Base-by-base conservation (phyloP, 768 basidiomycete genomes). In the Rhodotorula sphaerocarpa region DNA sequence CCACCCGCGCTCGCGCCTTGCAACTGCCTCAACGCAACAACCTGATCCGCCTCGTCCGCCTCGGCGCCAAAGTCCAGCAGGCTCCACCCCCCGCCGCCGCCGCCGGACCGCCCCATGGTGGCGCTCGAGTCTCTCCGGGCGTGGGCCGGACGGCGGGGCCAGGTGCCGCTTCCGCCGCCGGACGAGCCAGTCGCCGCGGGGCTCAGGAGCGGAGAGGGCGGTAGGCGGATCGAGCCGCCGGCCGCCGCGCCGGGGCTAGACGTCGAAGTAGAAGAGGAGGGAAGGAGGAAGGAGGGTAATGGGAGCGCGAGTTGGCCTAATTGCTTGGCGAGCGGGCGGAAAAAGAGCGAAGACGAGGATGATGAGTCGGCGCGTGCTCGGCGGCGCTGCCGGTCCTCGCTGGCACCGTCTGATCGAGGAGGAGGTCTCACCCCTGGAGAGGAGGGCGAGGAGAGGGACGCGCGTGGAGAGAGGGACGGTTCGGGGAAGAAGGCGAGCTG, bases 401-500 rank as follows among this genome's bases (percentile, higher is more conserved):
- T n/a, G n/a, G n/a, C n/a, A n/a, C n/a, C n/a, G n/a, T n/a, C 5
- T 55, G 41, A 42, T 48, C 44, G 27, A 36, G 28, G 33, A 21
- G 27, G 47, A 27, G 30, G 3, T 20, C n/a, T 15, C 20, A 25
- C 6, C 3, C 12, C 14, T 11, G 45, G 18, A 25, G 57, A 39
- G 25, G 47, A 50, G 30, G 42, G 25, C n/a, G 44, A 9, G 33
- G 57, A 44, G n/a, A 52, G 21, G 2, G 55, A n/a, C n/a, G n/a
- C n/a, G n/a, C n/a, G n/a, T 42, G 41, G 14, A 41, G 31, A 59
- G 15, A 45, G 20, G 30, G 39, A 36, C 1, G 62, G 47, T 12
- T 59, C 55, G 5, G 66, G 61, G 36, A 67, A 67, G 44, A 60
- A 67, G 14, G 66, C 59, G 27, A 67, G 55, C 10, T 56, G 42